These are phyloP conservation scores for Aureobasidium sp. DNA, from an alignment of 2,329 filamentous ascomycete genomes.

Conservation along the genomic window DNA sequence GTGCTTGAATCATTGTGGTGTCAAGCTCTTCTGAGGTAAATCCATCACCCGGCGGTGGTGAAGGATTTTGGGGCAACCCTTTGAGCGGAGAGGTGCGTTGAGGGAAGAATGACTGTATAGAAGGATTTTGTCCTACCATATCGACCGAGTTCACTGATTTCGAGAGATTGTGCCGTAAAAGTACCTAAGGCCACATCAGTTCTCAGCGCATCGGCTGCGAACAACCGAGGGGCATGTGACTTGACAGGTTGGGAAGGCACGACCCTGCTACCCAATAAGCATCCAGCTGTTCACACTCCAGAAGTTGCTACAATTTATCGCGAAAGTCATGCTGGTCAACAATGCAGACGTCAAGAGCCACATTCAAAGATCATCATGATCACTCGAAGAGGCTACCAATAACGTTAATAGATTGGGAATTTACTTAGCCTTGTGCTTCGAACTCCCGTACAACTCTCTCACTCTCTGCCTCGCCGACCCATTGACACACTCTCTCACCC, in stretches of 20 bases:
- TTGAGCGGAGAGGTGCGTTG: conserved; percentile 19
- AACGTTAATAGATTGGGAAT: too few relatives aligned
- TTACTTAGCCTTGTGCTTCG: conserved; percentile 1
- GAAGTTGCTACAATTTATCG: background rate
- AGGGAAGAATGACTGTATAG: conserved; percentile 38
- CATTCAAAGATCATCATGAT: background rate
- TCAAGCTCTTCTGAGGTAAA: conserved; percentile 43
- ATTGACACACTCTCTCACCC: conserved; percentile 27
- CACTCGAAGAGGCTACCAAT: background rate
- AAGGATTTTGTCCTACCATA: conserved; percentile 21
- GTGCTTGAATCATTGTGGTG: conserved; percentile 20
- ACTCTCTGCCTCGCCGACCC: conserved; percentile 24
- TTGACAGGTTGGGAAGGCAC: background rate
- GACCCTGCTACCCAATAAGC: background rate
- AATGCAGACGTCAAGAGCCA: background rate
- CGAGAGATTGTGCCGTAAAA: background rate
- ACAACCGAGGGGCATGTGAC: background rate
- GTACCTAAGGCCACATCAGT: background rate
- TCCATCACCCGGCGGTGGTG: conserved; percentile 37
- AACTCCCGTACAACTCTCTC: conserved; percentile 15
- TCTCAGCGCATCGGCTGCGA: background rate
- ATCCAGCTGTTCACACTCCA: background rate
- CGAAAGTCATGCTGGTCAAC: background rate
- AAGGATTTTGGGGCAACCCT: conserved; percentile 15
- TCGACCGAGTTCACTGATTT: background rate